Percentiles rank a stretch among this genome's conserved stretches.
Conservation (phyloP, 2,329 filamentous ascomycete genomes). For the Cladosporium colombiae region DNA sequence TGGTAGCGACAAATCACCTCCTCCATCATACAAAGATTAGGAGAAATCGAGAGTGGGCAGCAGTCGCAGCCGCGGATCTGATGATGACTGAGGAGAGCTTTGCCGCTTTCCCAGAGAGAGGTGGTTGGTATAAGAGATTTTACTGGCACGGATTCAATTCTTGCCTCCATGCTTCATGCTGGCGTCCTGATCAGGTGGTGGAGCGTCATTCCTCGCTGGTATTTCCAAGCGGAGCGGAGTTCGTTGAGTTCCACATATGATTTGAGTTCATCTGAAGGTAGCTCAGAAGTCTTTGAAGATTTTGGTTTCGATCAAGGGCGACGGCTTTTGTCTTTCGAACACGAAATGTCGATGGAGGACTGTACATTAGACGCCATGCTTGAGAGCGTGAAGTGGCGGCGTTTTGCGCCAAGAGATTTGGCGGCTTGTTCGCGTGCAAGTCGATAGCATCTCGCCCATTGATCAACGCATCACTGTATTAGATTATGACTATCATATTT, state of each 20-base stretch:
- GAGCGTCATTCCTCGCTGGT: not conserved
- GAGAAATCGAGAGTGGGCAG: not conserved
- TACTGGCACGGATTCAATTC: not conserved
- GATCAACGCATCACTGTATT: not conserved
- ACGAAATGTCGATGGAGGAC: not conserved
- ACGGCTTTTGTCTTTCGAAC: not conserved
- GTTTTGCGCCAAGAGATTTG: not conserved
- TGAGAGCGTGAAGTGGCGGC: slow-evolving; percentile 6
- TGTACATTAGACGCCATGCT: not conserved
- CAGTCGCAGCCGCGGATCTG: not conserved
- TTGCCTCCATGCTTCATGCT: not conserved
- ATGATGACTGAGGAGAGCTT: not conserved
- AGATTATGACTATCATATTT: not conserved
- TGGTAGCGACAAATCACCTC: not conserved
- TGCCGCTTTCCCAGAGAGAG: not conserved
- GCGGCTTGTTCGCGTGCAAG: not conserved
- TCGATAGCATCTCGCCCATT: not conserved
- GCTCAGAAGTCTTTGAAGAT: not conserved
- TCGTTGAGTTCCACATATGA: not conserved
- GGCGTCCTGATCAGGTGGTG: not conserved
- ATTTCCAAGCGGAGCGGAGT: not conserved
- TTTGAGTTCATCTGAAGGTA: not conserved
- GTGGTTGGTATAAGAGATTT: not conserved
- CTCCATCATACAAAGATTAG: not conserved
- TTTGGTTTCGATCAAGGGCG: not conserved